Conservation (phyloP, 2,329 filamentous ascomycete genomes). For the Phialocephala subalpina region DNA sequence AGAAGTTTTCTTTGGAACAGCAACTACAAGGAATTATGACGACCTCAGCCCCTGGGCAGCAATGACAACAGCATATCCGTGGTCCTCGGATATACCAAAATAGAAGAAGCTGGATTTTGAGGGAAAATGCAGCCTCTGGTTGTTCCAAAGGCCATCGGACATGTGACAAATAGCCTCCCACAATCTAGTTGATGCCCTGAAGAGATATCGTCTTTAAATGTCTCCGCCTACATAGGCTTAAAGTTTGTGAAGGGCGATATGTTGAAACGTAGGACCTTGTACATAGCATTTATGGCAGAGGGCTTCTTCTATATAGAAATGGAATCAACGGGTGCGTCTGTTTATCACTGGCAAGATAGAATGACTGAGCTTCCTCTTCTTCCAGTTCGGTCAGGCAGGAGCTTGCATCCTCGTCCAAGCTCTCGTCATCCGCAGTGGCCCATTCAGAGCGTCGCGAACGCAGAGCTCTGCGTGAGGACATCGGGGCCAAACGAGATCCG, state of each 20-base stretch:
- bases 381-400: not conserved
- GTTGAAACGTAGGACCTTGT: too few species aligned
- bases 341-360: not conserved
- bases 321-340: not conserved
- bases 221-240: too few species aligned
- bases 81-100: slow-evolving; percentile 50
- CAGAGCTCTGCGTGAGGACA: too few species aligned
- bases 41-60: slow-evolving; percentile 53
- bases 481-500: too few species aligned
- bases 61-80: slow-evolving; percentile 55
- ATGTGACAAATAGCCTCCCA: too few species aligned
- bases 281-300: too few species aligned
- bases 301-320: not conserved
- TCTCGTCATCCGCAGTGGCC: not conserved
- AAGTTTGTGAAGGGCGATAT: too few species aligned
- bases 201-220: too few species aligned
- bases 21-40: slow-evolving; percentile 55
- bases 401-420: too few species aligned
- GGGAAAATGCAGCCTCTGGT: not conserved
- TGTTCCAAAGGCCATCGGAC: not conserved
- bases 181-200: too few species aligned
- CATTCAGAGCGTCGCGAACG: too few species aligned
- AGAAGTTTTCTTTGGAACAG: slow-evolving; percentile 55
- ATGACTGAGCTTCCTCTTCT: not conserved
- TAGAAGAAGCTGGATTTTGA: not conserved